Conservation (phyloP, 495 filamentous ascomycete species). For the Extremus antarcticus region DNA sequence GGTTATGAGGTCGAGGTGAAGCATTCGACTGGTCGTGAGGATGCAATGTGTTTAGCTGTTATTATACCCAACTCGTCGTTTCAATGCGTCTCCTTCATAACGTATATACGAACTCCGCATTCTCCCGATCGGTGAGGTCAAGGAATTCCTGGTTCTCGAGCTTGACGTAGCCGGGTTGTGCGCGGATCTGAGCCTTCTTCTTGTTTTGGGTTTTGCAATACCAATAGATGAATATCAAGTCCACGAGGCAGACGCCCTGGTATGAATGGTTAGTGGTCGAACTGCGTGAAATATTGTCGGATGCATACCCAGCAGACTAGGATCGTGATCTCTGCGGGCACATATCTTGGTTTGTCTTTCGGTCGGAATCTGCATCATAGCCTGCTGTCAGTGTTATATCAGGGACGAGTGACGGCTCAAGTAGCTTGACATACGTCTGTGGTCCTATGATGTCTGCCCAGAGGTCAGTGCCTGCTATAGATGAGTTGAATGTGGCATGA, state of each 20-base stretch:
- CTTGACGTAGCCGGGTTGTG: slow-evolving; percentile 47
- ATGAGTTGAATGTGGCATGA: slow-evolving; percentile 1
- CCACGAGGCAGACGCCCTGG: slow-evolving; percentile 38
- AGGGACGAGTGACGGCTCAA: neutral
- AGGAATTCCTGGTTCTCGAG: slow-evolving; percentile 56
- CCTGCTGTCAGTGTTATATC: slow-evolving; percentile 45
- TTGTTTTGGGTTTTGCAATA: slow-evolving; percentile 52
- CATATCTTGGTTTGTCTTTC: slow-evolving; percentile 48
- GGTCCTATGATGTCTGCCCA: neutral
- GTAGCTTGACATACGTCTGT: neutral
- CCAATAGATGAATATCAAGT: slow-evolving; percentile 50
- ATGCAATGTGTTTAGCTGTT: too few relatives aligned
- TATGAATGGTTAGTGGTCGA: neutral
- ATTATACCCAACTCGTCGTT: neutral
- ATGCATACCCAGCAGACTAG: slow-evolving; percentile 44
- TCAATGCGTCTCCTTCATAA: neutral
- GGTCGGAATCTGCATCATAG: slow-evolving; percentile 41
- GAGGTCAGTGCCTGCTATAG: slow-evolving; percentile 20
- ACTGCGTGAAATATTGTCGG: neutral
- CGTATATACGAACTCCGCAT: slow-evolving; percentile 32
- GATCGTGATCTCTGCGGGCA: slow-evolving; percentile 58
- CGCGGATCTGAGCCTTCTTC: slow-evolving; percentile 45
- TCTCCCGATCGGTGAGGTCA: slow-evolving; percentile 48
- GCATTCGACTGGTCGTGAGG: too few relatives aligned
- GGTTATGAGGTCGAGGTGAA: too few relatives aligned